Percentiles rank a stretch among this genome's conserved stretches.
Conservation (phyloP, 192 early-diverging fungal species). For the Spizellomyces sp. region DNA sequence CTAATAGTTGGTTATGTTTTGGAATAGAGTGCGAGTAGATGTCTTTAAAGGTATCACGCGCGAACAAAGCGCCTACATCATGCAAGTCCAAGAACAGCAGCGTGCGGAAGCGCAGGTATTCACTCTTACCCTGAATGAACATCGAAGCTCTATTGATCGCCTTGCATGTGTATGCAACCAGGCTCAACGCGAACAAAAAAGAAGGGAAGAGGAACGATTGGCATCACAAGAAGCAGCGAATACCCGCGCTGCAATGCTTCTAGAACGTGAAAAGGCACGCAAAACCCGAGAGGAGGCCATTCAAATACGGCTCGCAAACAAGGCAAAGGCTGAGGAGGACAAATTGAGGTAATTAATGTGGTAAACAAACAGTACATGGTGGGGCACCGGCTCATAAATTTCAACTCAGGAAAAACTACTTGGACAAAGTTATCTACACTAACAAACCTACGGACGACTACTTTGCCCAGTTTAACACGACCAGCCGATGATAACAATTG, state of each 20-base stretch:
- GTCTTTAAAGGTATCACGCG: conserved; percentile 59
- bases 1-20: background rate
- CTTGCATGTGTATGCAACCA: conserved; percentile 9
- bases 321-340: conserved; percentile 43
- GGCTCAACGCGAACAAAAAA: conserved; percentile 28
- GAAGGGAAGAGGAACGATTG: conserved; percentile 37
- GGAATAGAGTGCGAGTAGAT: conserved; percentile 52
- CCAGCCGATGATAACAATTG: conserved; percentile 26
- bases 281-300: conserved; percentile 36
- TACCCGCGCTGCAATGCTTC: conserved; percentile 41
- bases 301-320: conserved; percentile 41
- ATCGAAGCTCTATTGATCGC: background rate
- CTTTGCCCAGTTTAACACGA: conserved; percentile 62
- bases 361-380: conserved; percentile 1
- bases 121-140: background rate
- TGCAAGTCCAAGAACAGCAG: conserved; percentile 49
- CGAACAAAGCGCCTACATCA: conserved; percentile 47
- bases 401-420: conserved; percentile 40
- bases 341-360: conserved; percentile 34
- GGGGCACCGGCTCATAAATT: background rate
- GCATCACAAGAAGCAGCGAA: conserved; percentile 44
- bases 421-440: conserved; percentile 56
- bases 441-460: conserved; percentile 53
- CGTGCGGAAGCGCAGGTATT: conserved; percentile 49
- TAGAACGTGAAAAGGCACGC: conserved; percentile 47